Base-by-base conservation (phyloP, 768 basidiomycete genomes). In the Boletus subparvulus region DNA sequence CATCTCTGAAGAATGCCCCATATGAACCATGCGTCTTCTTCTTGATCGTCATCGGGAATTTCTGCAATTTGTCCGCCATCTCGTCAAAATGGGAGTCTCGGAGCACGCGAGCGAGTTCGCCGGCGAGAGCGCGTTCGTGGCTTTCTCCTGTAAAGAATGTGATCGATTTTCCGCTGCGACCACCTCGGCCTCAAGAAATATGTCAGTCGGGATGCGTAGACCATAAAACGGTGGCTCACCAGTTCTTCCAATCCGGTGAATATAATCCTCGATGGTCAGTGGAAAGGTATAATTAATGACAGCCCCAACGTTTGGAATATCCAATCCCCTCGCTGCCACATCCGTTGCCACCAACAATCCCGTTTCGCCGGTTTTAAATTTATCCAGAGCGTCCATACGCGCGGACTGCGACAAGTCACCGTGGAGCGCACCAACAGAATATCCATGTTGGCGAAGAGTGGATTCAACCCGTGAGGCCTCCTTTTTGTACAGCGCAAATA, bases 281-380 rank as follows among this genome's bases (percentile, higher is more conserved):
- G 96, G 96, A 76, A 95, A 98, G n/a, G 92, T 95, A 67, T 97
- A 96, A 75, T 98, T 97, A 70, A 98, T 84, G 46, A 99, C 97
- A 26, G 88, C 83, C 26, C 85, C 90, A 32, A 99, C 97, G 68
- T 96, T 88, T 3, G 97, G 95, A 65, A 99, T 98, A 77, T 99
- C 97, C 61, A 99, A 77, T 10, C 97, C 97, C 51, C 97, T 85
- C 45, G 97, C 94, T 7, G 97, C 97, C 10, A 99, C 97, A 70
- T 99, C 97, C 24, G 93, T 99, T 10, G 97, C 97, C 49, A 99
- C 96, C 60, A 98, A 78, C 28, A 98, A 68, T 41, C 86, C 84
- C 8, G 85, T 88, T 52, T 78, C 80, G 3, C 95, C 96, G 33
- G 78, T 83, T 71, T 94, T 87, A 78, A 99, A 99, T 51, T 82